Evolutionary conservation across 2,329 filamentous ascomycete species (phyloP).

Genomic region (Aspergillus quadricinctus): DNA sequence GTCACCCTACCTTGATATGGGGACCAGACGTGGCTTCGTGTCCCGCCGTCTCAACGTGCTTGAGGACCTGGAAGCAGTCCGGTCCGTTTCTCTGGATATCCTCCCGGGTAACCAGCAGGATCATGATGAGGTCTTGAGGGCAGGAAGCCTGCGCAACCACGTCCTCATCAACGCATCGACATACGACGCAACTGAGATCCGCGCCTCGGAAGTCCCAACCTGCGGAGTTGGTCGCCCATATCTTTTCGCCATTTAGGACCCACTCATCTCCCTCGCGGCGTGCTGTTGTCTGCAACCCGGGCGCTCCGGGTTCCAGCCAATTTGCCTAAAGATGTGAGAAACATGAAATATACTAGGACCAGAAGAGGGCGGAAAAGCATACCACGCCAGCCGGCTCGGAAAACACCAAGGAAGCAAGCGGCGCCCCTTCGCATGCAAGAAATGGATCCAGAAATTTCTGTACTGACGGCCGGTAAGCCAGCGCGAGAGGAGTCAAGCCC

Average conservation of each 20-base stretch:
- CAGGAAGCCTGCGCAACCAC: slow-evolving; percentile 7
- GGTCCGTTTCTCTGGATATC: slow-evolving; percentile 45
- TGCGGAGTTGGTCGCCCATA: slow-evolving; percentile 52
- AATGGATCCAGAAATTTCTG: slow-evolving; percentile 48
- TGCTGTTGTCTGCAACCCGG: slow-evolving; percentile 49
- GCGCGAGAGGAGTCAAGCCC: slow-evolving; percentile 49
- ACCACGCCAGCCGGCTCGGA: slow-evolving; percentile 49
- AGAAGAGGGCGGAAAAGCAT: not conserved
- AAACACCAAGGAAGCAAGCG: slow-evolving; percentile 49
- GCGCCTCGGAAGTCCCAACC: slow-evolving; percentile 53
- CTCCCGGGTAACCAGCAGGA: slow-evolving; percentile 48
- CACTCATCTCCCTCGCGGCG: slow-evolving; percentile 47
- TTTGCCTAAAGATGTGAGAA: slow-evolving; percentile 36
- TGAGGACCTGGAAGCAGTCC: slow-evolving; percentile 44
- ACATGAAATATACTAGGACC: too few relatives aligned
- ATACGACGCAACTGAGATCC: slow-evolving; percentile 51
- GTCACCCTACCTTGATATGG: slow-evolving; percentile 31
- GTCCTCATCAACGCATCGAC: slow-evolving; percentile 34
- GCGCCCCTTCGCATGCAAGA: slow-evolving; percentile 41
- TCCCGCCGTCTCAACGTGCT: slow-evolving; percentile 44
- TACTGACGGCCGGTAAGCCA: slow-evolving; percentile 40
- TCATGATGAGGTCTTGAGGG: slow-evolving; percentile 40
- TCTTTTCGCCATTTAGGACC: slow-evolving; percentile 53
- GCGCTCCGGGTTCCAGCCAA: slow-evolving; percentile 47
- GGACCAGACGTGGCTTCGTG: slow-evolving; percentile 49